A percentile compares a stretch with the other conserved stretches of the same genome.
Conservation (phyloP, 257 asterid species). For the Forsythia suspensa region DNA sequence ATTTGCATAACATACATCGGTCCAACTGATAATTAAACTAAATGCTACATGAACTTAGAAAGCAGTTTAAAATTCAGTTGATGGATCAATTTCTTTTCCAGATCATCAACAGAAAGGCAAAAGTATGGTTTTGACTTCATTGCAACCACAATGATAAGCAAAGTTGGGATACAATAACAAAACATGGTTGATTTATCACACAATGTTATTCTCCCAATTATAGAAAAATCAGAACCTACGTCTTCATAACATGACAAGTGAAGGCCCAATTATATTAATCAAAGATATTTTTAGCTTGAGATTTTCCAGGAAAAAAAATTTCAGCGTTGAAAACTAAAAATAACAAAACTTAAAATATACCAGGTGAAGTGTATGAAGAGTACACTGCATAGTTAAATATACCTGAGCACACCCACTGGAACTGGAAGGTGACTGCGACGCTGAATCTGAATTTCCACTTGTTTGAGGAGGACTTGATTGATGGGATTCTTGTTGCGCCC, state of each 20-base stretch:
- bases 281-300: not conserved
- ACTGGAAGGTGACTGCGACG: conserved; percentile 82
- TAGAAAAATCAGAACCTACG: not conserved
- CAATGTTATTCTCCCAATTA: not conserved
- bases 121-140: not conserved
- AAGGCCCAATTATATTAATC: not conserved
- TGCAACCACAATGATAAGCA: not conserved
- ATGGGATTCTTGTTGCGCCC: conserved; percentile 71
- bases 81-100: not conserved
- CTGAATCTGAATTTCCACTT: conserved; percentile 78
- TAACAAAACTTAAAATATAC: not conserved
- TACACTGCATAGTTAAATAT: conserved; percentile 19
- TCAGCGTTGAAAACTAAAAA: not conserved
- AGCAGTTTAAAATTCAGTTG: not conserved
- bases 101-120: not conserved
- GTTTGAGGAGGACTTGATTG: conserved; percentile 86
- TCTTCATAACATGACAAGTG: not conserved
- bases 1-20: not conserved
- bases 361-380: not conserved
- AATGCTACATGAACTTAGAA: not conserved
- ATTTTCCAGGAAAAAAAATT: not conserved
- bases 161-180: not conserved
- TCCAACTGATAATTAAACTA: not conserved
- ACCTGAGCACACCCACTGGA: conserved; percentile 85
- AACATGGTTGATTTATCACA: not conserved